phyloP scores from a whole-genome alignment of 257 asterid genomes.

The Nyctanthes arbortristis region DNA sequence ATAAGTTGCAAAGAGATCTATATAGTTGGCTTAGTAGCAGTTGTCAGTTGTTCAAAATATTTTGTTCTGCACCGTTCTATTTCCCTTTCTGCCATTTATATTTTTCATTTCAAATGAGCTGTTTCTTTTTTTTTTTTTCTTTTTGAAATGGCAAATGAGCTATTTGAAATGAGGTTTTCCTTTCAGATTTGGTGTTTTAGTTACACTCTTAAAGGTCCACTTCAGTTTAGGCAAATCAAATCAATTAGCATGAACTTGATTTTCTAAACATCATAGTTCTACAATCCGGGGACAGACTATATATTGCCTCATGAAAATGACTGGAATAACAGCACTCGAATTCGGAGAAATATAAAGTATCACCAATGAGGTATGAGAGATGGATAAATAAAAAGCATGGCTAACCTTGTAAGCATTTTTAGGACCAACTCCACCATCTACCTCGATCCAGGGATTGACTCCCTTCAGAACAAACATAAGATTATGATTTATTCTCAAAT shows the following conservation, averaged over 20 bases:
- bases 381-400: neutral
- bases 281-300: neutral
- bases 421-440: constrained; percentile 95
- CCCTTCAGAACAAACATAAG: constrained; percentile 57
- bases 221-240: neutral
- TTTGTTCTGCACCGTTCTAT: neutral
- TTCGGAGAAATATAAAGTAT: neutral
- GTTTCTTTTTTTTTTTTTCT: neutral
- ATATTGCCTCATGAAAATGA: neutral
- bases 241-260: neutral
- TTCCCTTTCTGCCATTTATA: neutral
- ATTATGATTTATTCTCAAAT: constrained; percentile 23
- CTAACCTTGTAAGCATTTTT: constrained; percentile 90
- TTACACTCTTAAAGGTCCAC: neutral
- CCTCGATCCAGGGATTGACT: constrained; percentile 97
- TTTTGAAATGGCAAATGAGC: no score
- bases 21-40: neutral
- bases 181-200: no score
- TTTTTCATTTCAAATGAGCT: neutral
- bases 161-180: no score
- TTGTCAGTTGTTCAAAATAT: neutral
- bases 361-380: neutral
- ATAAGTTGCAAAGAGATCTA: neutral
- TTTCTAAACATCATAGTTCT: neutral
- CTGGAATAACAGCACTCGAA: neutral